phyloP scores from a whole-genome alignment of 2,329 filamentous ascomycete species.

The Dactylonectria macrodidyma region DNA sequence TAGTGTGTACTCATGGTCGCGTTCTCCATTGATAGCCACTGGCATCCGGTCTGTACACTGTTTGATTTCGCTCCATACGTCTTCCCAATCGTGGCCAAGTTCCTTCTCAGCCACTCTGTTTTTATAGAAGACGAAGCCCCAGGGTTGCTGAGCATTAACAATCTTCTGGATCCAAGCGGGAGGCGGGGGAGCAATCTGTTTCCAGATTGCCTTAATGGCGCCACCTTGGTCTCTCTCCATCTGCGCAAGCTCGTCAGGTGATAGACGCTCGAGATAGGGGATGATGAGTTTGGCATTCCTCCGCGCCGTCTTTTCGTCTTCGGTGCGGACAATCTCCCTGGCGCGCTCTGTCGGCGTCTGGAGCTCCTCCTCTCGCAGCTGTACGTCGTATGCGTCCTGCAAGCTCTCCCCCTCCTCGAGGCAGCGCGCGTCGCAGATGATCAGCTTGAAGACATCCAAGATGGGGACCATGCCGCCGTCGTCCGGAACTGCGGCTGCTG shows the following conservation, averaged over 20 bases:
- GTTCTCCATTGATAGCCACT: conserved; percentile 9
- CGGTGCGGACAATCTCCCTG: conserved; percentile 27
- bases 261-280: conserved; percentile 25
- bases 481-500: conserved; percentile 12
- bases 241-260: conserved; percentile 12
- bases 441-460: conserved; percentile 34
- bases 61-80: neutral
- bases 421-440: conserved; percentile 33
- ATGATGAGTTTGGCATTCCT: conserved; percentile 39
- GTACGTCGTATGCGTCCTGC: conserved; percentile 22
- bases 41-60: neutral
- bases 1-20: neutral
- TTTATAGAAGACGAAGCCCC: conserved; percentile 37
- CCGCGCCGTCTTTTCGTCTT: conserved; percentile 21
- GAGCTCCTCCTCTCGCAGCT: conserved; percentile 34
- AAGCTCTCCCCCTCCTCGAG: conserved; percentile 16
- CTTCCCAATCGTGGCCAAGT: conserved; percentile 23
- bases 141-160: conserved; percentile 24
- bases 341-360: conserved; percentile 24
- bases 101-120: conserved; percentile 25
- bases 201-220: conserved; percentile 21
- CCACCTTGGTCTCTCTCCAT: neutral
- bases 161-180: conserved; percentile 35
- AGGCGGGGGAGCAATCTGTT: conserved; percentile 32
- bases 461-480: neutral